Percentiles rank a stretch among this genome's conserved stretches.
These are phyloP conservation scores for Syncephalastrum monosporum DNA, from an alignment of 371 early-diverging fungal genomes.

Conservation along the genomic window DNA sequence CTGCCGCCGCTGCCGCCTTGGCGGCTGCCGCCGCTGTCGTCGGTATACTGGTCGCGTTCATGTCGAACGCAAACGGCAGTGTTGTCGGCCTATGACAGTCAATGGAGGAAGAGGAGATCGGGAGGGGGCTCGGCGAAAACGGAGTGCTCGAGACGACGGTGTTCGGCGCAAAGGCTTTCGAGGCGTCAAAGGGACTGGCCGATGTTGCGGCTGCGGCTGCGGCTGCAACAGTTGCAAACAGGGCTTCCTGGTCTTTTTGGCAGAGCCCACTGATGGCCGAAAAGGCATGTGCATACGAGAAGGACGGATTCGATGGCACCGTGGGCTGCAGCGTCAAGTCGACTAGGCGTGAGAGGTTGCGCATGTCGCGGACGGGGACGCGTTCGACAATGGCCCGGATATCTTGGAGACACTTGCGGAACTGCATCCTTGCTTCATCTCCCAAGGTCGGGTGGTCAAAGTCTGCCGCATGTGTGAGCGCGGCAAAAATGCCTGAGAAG, in stretches of 20 bases:
- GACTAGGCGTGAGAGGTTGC: constrained; percentile 32
- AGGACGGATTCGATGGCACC: background rate
- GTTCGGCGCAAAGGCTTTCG: background rate
- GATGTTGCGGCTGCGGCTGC: background rate
- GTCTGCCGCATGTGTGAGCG: constrained; percentile 43
- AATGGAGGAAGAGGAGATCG: constrained; percentile 5
- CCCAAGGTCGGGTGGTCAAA: constrained; percentile 33
- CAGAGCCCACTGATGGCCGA: constrained; percentile 14
- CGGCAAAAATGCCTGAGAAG: constrained; percentile 44
- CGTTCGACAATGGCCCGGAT: constrained; percentile 23
- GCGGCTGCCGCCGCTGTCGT: constrained; percentile 21
- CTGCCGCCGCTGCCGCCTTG: constrained; percentile 28
- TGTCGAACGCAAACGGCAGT: constrained; percentile 3
- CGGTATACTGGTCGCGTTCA: constrained; percentile 14
- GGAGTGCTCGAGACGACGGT: constrained; percentile 1
- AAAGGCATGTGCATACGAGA: constrained; percentile 14
- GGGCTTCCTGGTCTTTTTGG: constrained; percentile 6
- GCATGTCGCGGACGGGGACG: constrained; percentile 19
- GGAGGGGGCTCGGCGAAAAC: constrained; percentile 1
- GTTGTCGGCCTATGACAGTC: background rate
- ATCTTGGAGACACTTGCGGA: constrained; percentile 35
- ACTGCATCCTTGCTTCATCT: constrained; percentile 36
- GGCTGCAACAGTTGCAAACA: background rate
- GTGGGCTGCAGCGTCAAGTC: constrained; percentile 34
- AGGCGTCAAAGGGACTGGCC: background rate